phyloP scores from a whole-genome alignment of 1,284 basidiomycete species.

The Cystobasidiaceae sp. region DNA sequence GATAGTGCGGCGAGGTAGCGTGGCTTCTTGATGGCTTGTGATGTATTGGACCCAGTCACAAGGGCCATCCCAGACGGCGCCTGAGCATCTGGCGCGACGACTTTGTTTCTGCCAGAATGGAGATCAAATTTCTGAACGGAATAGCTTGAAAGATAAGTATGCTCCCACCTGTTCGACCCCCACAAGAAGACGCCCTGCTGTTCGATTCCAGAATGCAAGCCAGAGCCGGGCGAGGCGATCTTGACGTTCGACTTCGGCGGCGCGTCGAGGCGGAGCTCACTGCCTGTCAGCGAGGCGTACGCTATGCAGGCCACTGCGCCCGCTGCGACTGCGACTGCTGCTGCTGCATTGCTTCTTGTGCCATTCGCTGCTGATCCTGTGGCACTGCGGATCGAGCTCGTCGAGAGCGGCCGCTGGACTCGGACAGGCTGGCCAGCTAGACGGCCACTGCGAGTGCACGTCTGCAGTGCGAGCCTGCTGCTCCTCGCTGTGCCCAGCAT shows the following conservation, averaged over 20 bases:
- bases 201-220: slow-evolving; percentile 11
- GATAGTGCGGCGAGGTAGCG: slow-evolving; percentile 19
- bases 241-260: neutral
- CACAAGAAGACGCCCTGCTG: slow-evolving; percentile 15
- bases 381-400: no score
- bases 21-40: slow-evolving; percentile 36
- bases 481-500: no score
- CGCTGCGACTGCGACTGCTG: neutral
- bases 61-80: slow-evolving; percentile 13
- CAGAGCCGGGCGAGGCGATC: slow-evolving; percentile 1
- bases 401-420: no score
- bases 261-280: neutral
- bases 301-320: neutral
- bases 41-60: neutral
- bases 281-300: neutral
- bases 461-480: no score
- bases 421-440: no score
- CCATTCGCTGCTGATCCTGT: no score
- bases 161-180: slow-evolving; percentile 19
- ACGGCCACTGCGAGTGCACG: no score
- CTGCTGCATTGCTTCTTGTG: neutral
- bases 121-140: neutral
- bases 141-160: neutral
- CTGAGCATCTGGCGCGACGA: slow-evolving; percentile 32
- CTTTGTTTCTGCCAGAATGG: slow-evolving; percentile 26